Percentiles rank a stretch among this genome's conserved stretches.
phyloP scores from a whole-genome alignment of 768 basidiomycete species.

The Porphyrellus cyaneotinctus region DNA sequence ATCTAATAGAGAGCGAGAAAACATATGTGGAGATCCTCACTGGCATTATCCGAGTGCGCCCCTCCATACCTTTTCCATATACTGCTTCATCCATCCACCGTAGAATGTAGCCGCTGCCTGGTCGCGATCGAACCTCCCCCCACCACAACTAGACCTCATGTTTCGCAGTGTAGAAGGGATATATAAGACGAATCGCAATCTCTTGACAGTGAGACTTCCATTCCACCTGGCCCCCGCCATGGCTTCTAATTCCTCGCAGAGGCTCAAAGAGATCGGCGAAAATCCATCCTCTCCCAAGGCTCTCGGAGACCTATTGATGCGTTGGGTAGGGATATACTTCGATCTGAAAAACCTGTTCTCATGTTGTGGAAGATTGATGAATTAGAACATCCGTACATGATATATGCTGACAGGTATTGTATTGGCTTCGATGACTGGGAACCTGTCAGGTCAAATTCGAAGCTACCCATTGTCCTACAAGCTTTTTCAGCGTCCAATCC shows the following conservation, averaged over 20 bases:
- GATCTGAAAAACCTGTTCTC: conserved; percentile 14
- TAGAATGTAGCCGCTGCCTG: conserved; percentile 98
- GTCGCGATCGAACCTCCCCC: conserved; percentile 93
- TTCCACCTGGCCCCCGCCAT: background rate
- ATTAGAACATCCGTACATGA: conserved; percentile 79
- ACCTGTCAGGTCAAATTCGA: conserved; percentile 71
- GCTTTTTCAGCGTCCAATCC: conserved; percentile 65
- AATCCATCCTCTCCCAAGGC: conserved; percentile 92
- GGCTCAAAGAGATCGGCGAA: conserved; percentile 90
- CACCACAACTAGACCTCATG: conserved; percentile 86
- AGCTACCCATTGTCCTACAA: conserved; percentile 62
- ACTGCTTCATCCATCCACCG: conserved; percentile 10
- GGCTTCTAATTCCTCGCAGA: conserved; percentile 45
- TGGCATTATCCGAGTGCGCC: conserved; percentile 82
- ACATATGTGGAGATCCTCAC: conserved; percentile 87
- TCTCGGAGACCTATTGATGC: conserved; percentile 92
- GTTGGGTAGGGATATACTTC: conserved; percentile 68
- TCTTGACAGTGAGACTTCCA: conserved; percentile 54
- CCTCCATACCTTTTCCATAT: background rate
- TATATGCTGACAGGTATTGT: conserved; percentile 69
- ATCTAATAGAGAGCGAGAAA: conserved; percentile 94
- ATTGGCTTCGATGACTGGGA: conserved; percentile 82
- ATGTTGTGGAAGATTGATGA: conserved; percentile 72
- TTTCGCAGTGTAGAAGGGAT: conserved; percentile 90
- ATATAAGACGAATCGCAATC: conserved; percentile 83